Evolutionary conservation across 495 filamentous ascomycete genomes (phyloP).

Genomic region (Neurospora tetraspora): DNA sequence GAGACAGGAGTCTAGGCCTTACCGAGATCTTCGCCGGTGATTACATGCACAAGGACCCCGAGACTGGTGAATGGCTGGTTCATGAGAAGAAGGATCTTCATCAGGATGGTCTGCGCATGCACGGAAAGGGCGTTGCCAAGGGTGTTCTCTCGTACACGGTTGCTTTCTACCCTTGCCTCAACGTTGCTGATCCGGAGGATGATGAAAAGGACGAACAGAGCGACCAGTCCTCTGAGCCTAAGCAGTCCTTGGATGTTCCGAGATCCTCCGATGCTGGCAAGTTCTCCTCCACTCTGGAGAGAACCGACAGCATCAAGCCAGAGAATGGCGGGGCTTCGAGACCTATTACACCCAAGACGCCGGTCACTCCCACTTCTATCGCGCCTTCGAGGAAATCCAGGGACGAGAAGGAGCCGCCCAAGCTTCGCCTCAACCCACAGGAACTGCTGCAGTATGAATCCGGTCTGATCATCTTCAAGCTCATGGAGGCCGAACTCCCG

Average conservation of each 20-base stretch:
- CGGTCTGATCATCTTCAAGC: slow-evolving; percentile 86
- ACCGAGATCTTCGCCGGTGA: slow-evolving; percentile 67
- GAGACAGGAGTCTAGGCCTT: slow-evolving; percentile 75
- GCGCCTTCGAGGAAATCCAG: slow-evolving; percentile 42
- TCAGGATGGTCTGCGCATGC: slow-evolving; percentile 52
- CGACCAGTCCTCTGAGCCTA: slow-evolving; percentile 10
- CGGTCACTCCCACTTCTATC: slow-evolving; percentile 23
- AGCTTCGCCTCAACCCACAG: slow-evolving; percentile 65
- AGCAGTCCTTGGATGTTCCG: slow-evolving; percentile 28
- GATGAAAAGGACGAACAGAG: slow-evolving; percentile 52
- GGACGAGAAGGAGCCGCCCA: slow-evolving; percentile 53
- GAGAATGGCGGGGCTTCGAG: slow-evolving; percentile 4
- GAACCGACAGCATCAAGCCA: slow-evolving; percentile 18
- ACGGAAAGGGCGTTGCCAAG: slow-evolving; percentile 58
- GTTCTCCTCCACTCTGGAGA: slow-evolving; percentile 23
- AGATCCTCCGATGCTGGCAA: slow-evolving; percentile 31
- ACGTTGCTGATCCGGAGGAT: slow-evolving; percentile 87
- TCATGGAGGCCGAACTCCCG: slow-evolving; percentile 76
- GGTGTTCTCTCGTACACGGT: slow-evolving; percentile 75
- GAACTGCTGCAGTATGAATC: slow-evolving; percentile 80
- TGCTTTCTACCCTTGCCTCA: slow-evolving; percentile 82
- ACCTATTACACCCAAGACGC: slow-evolving; percentile 27
- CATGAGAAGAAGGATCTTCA: slow-evolving; percentile 62
- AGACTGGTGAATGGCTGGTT: slow-evolving; percentile 71
- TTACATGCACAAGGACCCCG: slow-evolving; percentile 59